Percentiles rank a stretch among this genome's conserved stretches.
Conservation (phyloP, 441 rosid genomes). For the Erodium texanum region DNA sequence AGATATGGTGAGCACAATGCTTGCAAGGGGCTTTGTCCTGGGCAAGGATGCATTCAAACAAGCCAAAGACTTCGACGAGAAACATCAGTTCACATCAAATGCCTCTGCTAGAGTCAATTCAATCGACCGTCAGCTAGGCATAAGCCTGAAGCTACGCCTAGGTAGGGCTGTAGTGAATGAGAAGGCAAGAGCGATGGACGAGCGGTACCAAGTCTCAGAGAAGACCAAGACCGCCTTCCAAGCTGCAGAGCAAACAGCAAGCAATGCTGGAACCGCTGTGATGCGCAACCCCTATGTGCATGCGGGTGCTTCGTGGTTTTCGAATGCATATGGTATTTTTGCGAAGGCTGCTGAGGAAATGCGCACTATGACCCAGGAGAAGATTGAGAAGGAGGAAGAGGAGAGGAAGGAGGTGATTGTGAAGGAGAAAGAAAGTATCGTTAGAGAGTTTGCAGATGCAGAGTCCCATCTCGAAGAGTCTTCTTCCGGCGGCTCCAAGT, state of each 20-base stretch:
- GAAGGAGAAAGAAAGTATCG: no score
- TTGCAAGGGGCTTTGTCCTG: no score
- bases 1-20: no score
- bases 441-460: no score
- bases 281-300: constrained; percentile 44
- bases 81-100: no score
- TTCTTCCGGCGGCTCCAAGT: no score
- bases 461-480: not conserved
- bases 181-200: constrained; percentile 49
- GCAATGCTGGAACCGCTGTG: constrained; percentile 40
- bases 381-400: constrained; percentile 35
- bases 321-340: constrained; percentile 38
- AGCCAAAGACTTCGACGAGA: no score
- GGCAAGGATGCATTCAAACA: no score
- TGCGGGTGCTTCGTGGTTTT: constrained; percentile 53
- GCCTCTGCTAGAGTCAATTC: constrained; percentile 63
- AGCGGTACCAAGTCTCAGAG: constrained; percentile 45
- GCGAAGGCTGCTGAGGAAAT: constrained; percentile 42
- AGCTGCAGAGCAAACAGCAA: constrained; percentile 53
- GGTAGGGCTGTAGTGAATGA: constrained; percentile 50
- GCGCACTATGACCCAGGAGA: constrained; percentile 39
- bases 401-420: constrained; percentile 26
- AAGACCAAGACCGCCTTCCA: constrained; percentile 44
- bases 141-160: constrained; percentile 43
- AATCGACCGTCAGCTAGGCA: constrained; percentile 42